Evolutionary conservation across 805 yeast species (phyloP).

Genomic region (Nakazawaea wickerhamii): DNA sequence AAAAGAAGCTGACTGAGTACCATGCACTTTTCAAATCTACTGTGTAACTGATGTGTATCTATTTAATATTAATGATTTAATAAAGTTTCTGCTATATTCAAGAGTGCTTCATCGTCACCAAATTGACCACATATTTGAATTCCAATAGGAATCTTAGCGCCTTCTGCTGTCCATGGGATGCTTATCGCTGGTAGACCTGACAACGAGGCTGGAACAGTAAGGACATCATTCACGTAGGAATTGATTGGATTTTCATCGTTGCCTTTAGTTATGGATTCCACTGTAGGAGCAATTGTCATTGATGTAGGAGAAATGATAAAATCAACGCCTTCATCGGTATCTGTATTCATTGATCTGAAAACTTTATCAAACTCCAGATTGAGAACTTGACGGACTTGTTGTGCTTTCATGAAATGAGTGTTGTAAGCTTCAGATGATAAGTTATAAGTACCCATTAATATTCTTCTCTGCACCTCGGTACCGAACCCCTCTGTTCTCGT

Average conservation of each 20-base stretch:
- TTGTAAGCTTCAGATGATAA: conserved; percentile 68
- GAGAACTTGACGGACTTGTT: conserved; percentile 52
- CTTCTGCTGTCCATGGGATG: conserved; percentile 46
- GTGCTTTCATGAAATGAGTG: conserved; percentile 76
- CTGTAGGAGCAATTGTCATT: conserved; percentile 46
- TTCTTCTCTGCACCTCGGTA: conserved; percentile 74
- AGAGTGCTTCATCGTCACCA: conserved; percentile 68
- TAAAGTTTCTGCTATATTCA: conserved; percentile 31
- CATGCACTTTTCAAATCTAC: background rate
- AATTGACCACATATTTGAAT: conserved; percentile 81
- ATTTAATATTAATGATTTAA: background rate
- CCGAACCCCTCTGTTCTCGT: conserved; percentile 74
- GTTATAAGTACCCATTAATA: conserved; percentile 81
- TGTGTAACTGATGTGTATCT: background rate
- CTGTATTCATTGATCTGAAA: conserved; percentile 39
- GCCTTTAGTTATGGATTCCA: conserved; percentile 35
- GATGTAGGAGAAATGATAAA: conserved; percentile 73
- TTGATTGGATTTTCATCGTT: conserved; percentile 44
- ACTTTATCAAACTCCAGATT: conserved; percentile 61
- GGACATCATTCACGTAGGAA: conserved; percentile 72
- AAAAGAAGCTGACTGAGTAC: conserved; percentile 19
- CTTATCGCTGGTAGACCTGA: conserved; percentile 88
- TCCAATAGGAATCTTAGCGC: conserved; percentile 43
- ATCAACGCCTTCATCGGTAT: conserved; percentile 47
- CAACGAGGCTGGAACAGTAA: conserved; percentile 85